Evolutionary conservation across 2,329 filamentous ascomycete genomes (phyloP), one percentile per base, ranked within the genome.

Genomic region (Xylariales sp.): DNA sequence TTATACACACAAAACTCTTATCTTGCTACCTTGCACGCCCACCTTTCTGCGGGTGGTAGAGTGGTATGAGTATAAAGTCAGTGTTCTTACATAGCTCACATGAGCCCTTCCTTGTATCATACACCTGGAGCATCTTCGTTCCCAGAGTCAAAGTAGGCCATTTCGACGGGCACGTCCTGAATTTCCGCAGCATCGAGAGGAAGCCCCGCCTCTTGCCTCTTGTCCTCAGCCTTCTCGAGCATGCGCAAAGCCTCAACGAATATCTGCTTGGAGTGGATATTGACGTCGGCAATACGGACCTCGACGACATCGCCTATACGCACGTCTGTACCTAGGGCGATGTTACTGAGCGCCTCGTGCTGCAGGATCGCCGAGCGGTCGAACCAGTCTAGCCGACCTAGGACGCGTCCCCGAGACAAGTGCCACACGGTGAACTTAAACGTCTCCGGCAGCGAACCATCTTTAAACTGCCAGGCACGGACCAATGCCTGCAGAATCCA

Each of bases 401-500:
- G 64, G 59, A 84, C 69, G 8, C 68, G 43, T 34, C 75, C 77
- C 62, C 76, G 75, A 65, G 74, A 77, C 14, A 83, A 75, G 16
- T 80, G 78, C 30, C 71, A 67, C 45, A 89, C 85, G 2, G 77
- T 83, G 71, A 88, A 84, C 52, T 75, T 76, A 69, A 90, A 84
- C 3, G 79, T 82, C 36, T 77, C 69, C n/a, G 86, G 86, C 32
- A 86, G 75, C 55, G 77, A 69, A 8, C 79, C 78, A 74, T 89
- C 84, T 59, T 80, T 79, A 72, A 84, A 88, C 69, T 81, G 80
- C 88, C 87, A 90, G 14, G 86, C 87, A 14, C 88, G 86, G 60
- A 88, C 80, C 39, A 91, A 80, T 30, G 88, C 87, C 74, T 90
- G 87, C 54, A 87, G 80, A 54, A 88, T 83, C 86, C 86, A 90